Percentiles rank a stretch among this genome's conserved stretches.
Evolutionary conservation across 164 flowering plant species (phyloP).

Genomic region (Aristolochia fimbriata): DNA sequence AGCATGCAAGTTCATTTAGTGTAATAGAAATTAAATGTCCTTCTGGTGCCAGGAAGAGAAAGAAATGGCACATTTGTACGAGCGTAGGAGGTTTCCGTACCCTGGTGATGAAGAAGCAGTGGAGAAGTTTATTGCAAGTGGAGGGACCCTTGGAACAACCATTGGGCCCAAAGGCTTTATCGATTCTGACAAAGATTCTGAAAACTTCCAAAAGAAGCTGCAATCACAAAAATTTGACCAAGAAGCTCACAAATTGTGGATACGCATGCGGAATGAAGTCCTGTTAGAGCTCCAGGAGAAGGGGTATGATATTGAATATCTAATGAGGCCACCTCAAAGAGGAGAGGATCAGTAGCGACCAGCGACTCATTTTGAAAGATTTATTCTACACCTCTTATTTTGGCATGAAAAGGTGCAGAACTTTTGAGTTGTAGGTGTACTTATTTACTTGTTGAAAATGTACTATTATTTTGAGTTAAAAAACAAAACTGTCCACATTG

Average conservation of each 20-base stretch:
- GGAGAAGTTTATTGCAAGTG: conserved; percentile 75
- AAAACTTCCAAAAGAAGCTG: conserved; percentile 34
- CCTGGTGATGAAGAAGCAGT: conserved; percentile 90
- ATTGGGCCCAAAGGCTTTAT: conserved; percentile 70
- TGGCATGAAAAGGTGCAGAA: too few species aligned
- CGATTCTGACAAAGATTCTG: conserved; percentile 39
- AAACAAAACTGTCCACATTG: too few species aligned
- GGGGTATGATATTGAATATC: conserved; percentile 67
- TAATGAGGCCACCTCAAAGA: neutral
- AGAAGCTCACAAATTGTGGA: conserved; percentile 72
- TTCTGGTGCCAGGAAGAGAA: conserved; percentile 42
- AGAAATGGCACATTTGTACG: conserved; percentile 76
- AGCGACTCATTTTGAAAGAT: too few species aligned
- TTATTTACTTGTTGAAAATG: too few species aligned
- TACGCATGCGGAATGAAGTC: conserved; percentile 88
- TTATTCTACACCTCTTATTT: too few species aligned
- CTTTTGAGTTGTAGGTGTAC: too few species aligned
- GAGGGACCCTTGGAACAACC: conserved; percentile 75
- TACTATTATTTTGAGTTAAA: too few species aligned
- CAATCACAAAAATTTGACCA: conserved; percentile 50
- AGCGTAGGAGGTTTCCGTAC: conserved; percentile 65
- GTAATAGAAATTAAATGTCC: neutral
- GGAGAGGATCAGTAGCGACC: too few species aligned
- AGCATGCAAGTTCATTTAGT: too few species aligned
- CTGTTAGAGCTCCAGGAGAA: conserved; percentile 74